Base-by-base conservation (phyloP, 2,329 filamentous ascomycete species). In the Westerdykella aurantiaca region DNA sequence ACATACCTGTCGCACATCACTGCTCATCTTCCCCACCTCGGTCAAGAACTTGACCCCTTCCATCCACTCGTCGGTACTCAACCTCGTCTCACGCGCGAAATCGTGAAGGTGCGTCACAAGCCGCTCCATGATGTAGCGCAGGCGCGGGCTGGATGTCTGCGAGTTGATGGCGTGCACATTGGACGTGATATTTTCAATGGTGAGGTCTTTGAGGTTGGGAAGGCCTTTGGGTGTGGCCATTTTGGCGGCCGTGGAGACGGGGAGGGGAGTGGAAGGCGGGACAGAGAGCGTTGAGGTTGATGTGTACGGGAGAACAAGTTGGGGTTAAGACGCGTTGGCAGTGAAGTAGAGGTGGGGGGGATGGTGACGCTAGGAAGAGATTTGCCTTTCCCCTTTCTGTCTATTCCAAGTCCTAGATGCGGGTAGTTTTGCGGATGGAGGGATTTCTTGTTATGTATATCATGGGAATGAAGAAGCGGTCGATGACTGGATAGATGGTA, bases 11-110 rank as follows among this genome's bases (percentile, higher is more conserved):
- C 86, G 78, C 39, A 88, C 83, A 58, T 87, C 82, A 45, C 73
- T 82, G 61, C 81, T 85, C 46, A 83, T 90, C 65, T 91, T 77
- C 4, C 86, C 87, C 7, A 84, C 82, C 34, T 74, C 72, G 0
- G 84, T 86, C 22, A 91, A 70, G 69, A 90, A 91, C 35, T 78
- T 69, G 43, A 91, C 73, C 1, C 80, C 84, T 0, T 77, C 71
- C 81, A 86, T 86, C 87, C 86, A 91, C 72, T 93, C 87, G 2
- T 80, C 73, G 4, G 83, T 85, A 62, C 81, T 86, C 29, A 91
- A 74, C 23, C 86, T 74, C 1, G 85, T 90, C 66, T 91, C 87
- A 43, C 86, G 77, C 5, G 85, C 85, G 62, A 89, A 91, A 69
- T 90, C 86, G 67, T 93, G 87, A 1, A 91, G 71, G 67, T 93